A percentile compares a stretch with the other conserved stretches of the same genome.
phyloP scores from a whole-genome alignment of 495 filamentous ascomycete species.

The Trichoderma virens region DNA sequence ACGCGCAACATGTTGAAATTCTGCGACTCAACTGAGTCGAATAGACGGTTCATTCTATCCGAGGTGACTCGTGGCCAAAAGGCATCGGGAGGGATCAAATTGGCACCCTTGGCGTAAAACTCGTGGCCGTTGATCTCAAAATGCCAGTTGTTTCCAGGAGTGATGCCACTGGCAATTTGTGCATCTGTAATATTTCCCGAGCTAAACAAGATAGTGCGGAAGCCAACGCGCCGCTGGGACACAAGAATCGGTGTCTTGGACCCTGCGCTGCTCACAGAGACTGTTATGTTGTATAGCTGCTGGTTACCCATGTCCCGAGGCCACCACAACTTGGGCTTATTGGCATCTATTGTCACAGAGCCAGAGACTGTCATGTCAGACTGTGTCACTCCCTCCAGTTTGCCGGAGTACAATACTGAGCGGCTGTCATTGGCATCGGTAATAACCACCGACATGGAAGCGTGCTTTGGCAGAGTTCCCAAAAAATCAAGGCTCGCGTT shows the following conservation, averaged over 20 bases:
- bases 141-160: conserved; percentile 52
- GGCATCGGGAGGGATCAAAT: conserved; percentile 58
- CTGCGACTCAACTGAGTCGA: conserved; percentile 47
- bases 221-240: conserved; percentile 48
- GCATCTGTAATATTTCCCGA: conserved; percentile 50
- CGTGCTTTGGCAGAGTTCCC: conserved; percentile 40
- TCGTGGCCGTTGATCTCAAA: conserved; percentile 63
- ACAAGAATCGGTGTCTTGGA: conserved; percentile 36
- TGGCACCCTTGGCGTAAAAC: conserved; percentile 61
- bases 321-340: conserved; percentile 56
- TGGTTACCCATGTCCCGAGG: conserved; percentile 51
- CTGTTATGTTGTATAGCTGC: conserved; percentile 51
- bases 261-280: conserved; percentile 34
- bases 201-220: conserved; percentile 62
- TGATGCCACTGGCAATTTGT: conserved; percentile 47
- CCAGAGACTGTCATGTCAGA: conserved; percentile 46
- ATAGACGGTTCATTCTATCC: conserved; percentile 44
- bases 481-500: conserved; percentile 62
- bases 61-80: conserved; percentile 61
- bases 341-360: conserved; percentile 33
- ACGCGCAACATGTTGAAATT: conserved; percentile 67
- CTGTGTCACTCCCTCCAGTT: conserved; percentile 36
- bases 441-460: conserved; percentile 46
- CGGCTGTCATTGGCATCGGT: conserved; percentile 36
- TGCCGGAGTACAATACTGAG: conserved; percentile 35